Conservation (phyloP, 352 stramenopile species). For the Pythium volutum region DNA sequence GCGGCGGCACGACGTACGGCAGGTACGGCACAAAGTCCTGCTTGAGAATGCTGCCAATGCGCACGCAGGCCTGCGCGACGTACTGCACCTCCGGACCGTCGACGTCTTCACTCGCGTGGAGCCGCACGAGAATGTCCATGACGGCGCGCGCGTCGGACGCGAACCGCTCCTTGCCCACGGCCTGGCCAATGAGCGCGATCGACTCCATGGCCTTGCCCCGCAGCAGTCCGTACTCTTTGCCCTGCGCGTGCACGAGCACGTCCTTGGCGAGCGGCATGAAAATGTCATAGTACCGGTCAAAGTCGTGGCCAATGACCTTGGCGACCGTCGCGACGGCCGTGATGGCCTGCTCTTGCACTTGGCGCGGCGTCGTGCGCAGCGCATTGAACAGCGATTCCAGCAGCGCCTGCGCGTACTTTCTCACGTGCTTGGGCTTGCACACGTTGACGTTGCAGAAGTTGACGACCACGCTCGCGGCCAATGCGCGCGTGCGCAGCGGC, state of each 20-base stretch:
- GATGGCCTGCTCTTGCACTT: conserved; percentile 87
- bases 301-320: conserved; percentile 79
- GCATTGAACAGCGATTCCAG: conserved; percentile 81
- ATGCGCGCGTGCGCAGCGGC: conserved; percentile 59
- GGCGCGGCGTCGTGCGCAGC: conserved; percentile 66
- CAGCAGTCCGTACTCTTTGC: conserved; percentile 77
- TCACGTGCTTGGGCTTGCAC: conserved; percentile 78
- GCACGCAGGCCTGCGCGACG: conserved; percentile 82
- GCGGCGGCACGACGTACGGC: conserved; percentile 72
- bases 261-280: conserved; percentile 88
- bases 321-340: conserved; percentile 82
- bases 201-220: conserved; percentile 88
- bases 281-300: conserved; percentile 80
- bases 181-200: conserved; percentile 85
- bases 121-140: conserved; percentile 83
- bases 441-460: conserved; percentile 87
- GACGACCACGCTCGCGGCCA: conserved; percentile 76
- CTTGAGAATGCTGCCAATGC: conserved; percentile 85
- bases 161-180: conserved; percentile 84
- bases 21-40: conserved; percentile 86
- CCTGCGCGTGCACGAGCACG: conserved; percentile 68
- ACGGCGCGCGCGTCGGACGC: conserved; percentile 75
- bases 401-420: conserved; percentile 57
- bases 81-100: conserved; percentile 83
- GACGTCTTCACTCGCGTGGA: conserved; percentile 67